Conservation (phyloP, 768 basidiomycete species). For the Mycena kentingensis region DNA sequence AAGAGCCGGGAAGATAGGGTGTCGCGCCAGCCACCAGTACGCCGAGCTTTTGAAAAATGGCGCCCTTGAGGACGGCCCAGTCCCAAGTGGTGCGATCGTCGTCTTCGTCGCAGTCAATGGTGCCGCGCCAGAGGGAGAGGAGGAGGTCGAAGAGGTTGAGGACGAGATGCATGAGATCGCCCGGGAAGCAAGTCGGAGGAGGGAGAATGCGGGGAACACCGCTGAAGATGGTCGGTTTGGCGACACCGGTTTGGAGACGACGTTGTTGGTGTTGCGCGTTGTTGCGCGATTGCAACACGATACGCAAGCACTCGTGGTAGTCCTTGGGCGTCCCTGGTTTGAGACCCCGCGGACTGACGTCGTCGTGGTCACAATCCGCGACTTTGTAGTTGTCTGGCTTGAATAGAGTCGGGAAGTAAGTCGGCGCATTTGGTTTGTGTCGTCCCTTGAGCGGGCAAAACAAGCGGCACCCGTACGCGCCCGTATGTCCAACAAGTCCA, state of each 20-base stretch:
- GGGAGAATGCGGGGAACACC: too few relatives aligned
- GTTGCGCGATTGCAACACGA: conserved; percentile 36
- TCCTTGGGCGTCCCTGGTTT: conserved; percentile 26
- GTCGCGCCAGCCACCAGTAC: conserved; percentile 10
- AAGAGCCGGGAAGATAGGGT: conserved; percentile 7
- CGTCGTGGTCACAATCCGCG: conserved; percentile 22
- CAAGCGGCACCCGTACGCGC: conserved; percentile 34
- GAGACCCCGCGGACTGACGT: conserved; percentile 32
- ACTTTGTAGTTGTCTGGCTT: conserved; percentile 29
- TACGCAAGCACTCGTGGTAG: conserved; percentile 25
- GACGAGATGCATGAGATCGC: conserved; percentile 37
- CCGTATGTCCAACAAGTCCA: background rate
- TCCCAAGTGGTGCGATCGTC: conserved; percentile 32
- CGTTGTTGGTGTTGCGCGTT: conserved; percentile 31
- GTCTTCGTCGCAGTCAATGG: conserved; percentile 20
- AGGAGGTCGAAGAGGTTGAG: conserved; percentile 27
- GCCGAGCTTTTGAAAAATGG: conserved; percentile 25
- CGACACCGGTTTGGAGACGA: conserved; percentile 21
- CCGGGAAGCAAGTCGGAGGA: conserved; percentile 29
- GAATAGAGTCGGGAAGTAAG: conserved; percentile 37
- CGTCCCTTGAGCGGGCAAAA: conserved; percentile 34
- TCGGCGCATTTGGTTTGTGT: conserved; percentile 27
- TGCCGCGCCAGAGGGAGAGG: conserved; percentile 26
- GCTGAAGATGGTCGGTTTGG: too few relatives aligned
- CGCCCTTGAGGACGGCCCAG: conserved; percentile 28